A percentile compares a stretch with the other conserved stretches of the same genome.
Evolutionary conservation across 2,329 filamentous ascomycete genomes (phyloP).

Genomic region (Cordyceps javanica): DNA sequence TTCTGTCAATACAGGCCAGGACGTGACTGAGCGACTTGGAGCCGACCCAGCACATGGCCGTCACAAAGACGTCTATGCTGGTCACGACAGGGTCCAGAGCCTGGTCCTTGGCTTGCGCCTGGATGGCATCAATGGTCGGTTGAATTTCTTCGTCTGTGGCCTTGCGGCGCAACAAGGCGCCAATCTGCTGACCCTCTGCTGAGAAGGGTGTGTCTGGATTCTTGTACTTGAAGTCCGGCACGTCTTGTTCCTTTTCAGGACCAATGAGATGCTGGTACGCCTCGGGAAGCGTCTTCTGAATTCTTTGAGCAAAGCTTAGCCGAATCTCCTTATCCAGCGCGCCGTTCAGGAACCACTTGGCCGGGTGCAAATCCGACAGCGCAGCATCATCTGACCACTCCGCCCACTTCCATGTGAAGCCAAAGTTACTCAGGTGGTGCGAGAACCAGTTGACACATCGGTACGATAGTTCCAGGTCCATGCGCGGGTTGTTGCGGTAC

Average conservation of each 20-base stretch:
- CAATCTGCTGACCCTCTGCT: slow-evolving; percentile 75
- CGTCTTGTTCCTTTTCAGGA: slow-evolving; percentile 86
- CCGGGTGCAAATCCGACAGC: slow-evolving; percentile 70
- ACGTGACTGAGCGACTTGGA: slow-evolving; percentile 96
- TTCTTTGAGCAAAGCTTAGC: slow-evolving; percentile 90
- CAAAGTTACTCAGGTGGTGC: slow-evolving; percentile 97
- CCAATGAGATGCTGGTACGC: slow-evolving; percentile 76
- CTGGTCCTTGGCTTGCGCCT: slow-evolving; percentile 65
- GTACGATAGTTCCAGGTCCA: slow-evolving; percentile 82
- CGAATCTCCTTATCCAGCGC: slow-evolving; percentile 95
- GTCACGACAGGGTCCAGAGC: slow-evolving; percentile 73
- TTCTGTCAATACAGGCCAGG: slow-evolving; percentile 89
- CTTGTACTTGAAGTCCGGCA: slow-evolving; percentile 90
- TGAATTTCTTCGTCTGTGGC: slow-evolving; percentile 83
- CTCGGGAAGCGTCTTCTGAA: slow-evolving; percentile 85
- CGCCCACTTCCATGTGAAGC: slow-evolving; percentile 98
- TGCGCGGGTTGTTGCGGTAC: slow-evolving; percentile 72
- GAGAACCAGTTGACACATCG: slow-evolving; percentile 97
- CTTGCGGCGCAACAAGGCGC: slow-evolving; percentile 74
- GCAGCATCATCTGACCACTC: slow-evolving; percentile 90
- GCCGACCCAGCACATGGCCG: slow-evolving; percentile 85
- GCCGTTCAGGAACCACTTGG: slow-evolving; percentile 88
- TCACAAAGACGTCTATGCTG: slow-evolving; percentile 93
- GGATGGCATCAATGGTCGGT: slow-evolving; percentile 70
- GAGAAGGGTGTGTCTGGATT: slow-evolving; percentile 74